These are phyloP conservation scores for Ramaria sp. DNA, from an alignment of 768 basidiomycete species.

Conservation along the genomic window DNA sequence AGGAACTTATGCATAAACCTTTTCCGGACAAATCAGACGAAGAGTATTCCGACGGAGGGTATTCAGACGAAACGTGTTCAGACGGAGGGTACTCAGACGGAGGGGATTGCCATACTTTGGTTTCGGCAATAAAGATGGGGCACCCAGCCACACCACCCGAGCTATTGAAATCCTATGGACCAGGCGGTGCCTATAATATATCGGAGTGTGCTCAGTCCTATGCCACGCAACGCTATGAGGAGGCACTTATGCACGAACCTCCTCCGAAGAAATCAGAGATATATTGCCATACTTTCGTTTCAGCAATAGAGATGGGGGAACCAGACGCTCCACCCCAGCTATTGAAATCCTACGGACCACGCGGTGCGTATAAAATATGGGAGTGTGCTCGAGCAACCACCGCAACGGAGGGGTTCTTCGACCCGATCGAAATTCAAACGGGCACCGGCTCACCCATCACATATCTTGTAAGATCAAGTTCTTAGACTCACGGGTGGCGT, in stretches of 20 bases:
- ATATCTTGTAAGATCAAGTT: not conserved
- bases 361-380: slow-evolving; percentile 19
- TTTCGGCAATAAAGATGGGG: too few relatives aligned
- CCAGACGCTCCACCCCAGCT: slow-evolving; percentile 5
- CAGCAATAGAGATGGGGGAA: too few relatives aligned
- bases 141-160: slow-evolving; percentile 1
- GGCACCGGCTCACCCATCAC: not conserved
- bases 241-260: too few relatives aligned
- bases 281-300: slow-evolving; percentile 12
- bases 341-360: slow-evolving; percentile 14
- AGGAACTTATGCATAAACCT: too few relatives aligned
- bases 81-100: too few relatives aligned
- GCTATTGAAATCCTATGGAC: slow-evolving; percentile 14
- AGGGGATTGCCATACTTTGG: slow-evolving; percentile 12
- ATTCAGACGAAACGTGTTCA: too few relatives aligned
- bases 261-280: too few relatives aligned
- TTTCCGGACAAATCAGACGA: too few relatives aligned
- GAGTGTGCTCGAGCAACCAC: slow-evolving; percentile 23
- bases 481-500: not conserved
- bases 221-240: too few relatives aligned
- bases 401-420: slow-evolving; percentile 19
- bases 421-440: not conserved
- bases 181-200: slow-evolving; percentile 15
- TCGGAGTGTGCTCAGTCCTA: slow-evolving; percentile 21
- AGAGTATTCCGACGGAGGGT: too few relatives aligned